Conservation (phyloP, 805 yeast genomes). For the Candida sonorensis region DNA sequence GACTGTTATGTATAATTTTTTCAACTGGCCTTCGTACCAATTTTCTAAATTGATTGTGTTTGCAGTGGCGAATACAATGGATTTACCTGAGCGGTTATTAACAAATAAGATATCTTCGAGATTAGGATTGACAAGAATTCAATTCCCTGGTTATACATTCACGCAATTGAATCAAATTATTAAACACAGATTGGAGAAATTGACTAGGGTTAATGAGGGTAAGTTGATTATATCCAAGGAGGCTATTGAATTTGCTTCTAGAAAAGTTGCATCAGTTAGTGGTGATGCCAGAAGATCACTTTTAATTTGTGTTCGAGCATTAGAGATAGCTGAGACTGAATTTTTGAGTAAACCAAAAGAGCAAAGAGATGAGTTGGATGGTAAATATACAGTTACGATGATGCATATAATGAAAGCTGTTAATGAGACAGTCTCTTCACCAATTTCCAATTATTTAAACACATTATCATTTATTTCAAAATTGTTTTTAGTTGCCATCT, state of each 20-base stretch:
- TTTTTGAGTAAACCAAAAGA: conserved; percentile 30
- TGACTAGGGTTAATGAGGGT: conserved; percentile 34
- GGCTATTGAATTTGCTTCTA: conserved; percentile 85
- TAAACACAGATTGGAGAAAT: conserved; percentile 52
- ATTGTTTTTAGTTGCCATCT: conserved; percentile 60
- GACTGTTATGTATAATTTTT: conserved; percentile 87
- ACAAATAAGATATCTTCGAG: conserved; percentile 89
- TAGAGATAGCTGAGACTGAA: conserved; percentile 75
- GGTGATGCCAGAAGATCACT: conserved; percentile 96
- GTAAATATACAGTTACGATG: conserved; percentile 53
- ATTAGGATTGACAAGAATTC: conserved; percentile 78
- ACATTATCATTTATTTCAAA: conserved; percentile 65
- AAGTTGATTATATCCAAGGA: conserved; percentile 49
- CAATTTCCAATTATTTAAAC: conserved; percentile 51
- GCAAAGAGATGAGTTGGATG: conserved; percentile 23
- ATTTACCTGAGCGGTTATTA: conserved; percentile 81
- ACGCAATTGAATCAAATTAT: conserved; percentile 74
- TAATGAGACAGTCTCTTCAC: conserved; percentile 70
- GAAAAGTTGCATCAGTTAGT: conserved; percentile 92
- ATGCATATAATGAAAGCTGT: conserved; percentile 75
- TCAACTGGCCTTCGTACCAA: conserved; percentile 92
- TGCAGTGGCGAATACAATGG: conserved; percentile 97
- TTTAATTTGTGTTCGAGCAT: conserved; percentile 81
- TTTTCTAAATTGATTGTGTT: conserved; percentile 77
- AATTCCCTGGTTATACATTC: conserved; percentile 83